Evolutionary conservation across 2,329 filamentous ascomycete species (phyloP).

Genomic region (Calycina herbarum): DNA sequence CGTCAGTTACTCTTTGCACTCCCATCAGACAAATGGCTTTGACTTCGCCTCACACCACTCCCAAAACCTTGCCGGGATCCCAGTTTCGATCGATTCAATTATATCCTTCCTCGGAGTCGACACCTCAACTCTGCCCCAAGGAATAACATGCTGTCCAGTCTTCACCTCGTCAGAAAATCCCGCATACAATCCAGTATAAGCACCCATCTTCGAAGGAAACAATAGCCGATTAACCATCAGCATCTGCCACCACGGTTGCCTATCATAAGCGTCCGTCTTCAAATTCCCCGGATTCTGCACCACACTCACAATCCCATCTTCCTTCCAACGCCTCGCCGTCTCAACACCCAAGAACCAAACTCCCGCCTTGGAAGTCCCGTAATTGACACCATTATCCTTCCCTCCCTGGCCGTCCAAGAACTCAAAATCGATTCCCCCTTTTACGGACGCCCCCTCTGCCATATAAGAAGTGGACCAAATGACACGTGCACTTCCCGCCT

Average conservation of each 20-base stretch:
- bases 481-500: constrained; percentile 17
- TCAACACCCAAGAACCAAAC: constrained; percentile 16
- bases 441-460: constrained; percentile 19
- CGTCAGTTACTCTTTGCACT: too few relatives aligned
- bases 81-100: neutral
- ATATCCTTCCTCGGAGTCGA: constrained; percentile 13
- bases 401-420: constrained; percentile 19
- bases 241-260: constrained; percentile 9
- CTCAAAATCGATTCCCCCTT: constrained; percentile 19
- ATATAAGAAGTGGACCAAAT: constrained; percentile 36
- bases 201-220: constrained; percentile 19
- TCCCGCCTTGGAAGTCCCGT: constrained; percentile 23
- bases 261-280: constrained; percentile 17
- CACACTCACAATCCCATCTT: constrained; percentile 22
- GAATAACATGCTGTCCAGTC: constrained; percentile 20
- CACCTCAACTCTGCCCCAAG: constrained; percentile 15
- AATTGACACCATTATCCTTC: constrained; percentile 12
- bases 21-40: too few relatives aligned
- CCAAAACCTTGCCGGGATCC: too few relatives aligned
- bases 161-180: constrained; percentile 21
- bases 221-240: constrained; percentile 14
- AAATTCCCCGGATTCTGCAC: constrained; percentile 28
- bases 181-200: constrained; percentile 26
- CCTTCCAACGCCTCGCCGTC: constrained; percentile 10
- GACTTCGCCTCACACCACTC: too few relatives aligned